Evolutionary conservation across 768 basidiomycete genomes (phyloP).

Genomic region (Podaxis sp.): DNA sequence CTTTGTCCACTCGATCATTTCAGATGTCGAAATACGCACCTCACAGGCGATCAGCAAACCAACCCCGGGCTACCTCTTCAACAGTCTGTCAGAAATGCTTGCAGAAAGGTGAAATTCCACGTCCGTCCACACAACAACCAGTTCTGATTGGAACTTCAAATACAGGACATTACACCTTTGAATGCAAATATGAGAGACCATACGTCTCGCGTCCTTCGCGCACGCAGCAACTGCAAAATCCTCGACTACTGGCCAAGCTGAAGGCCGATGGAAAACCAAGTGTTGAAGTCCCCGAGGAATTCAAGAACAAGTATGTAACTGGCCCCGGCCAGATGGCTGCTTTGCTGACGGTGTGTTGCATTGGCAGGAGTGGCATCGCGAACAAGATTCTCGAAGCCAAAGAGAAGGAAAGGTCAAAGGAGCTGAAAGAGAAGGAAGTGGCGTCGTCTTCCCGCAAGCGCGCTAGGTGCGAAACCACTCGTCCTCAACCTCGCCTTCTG

Average conservation of each 20-base stretch:
- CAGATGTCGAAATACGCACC: slow-evolving; percentile 82
- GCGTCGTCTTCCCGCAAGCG: slow-evolving; percentile 10
- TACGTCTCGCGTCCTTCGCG: slow-evolving; percentile 90
- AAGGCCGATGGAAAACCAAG: slow-evolving; percentile 72
- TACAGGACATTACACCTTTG: slow-evolving; percentile 85
- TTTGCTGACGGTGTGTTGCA: neutral
- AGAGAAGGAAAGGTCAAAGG: slow-evolving; percentile 69
- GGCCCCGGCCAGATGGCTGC: neutral
- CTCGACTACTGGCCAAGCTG: slow-evolving; percentile 62
- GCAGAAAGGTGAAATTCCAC: slow-evolving; percentile 45
- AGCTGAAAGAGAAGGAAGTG: slow-evolving; percentile 32
- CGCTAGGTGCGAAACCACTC: neutral
- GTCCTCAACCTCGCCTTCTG: neutral
- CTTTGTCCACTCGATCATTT: neutral
- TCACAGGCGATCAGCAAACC: slow-evolving; percentile 60
- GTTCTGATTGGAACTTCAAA: neutral
- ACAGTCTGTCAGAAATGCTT: slow-evolving; percentile 88
- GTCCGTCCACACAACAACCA: slow-evolving; percentile 15
- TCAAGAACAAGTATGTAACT: slow-evolving; percentile 73
- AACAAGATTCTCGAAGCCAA: slow-evolving; percentile 82
- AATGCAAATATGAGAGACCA: slow-evolving; percentile 81
- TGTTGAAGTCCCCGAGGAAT: slow-evolving; percentile 89
- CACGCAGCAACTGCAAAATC: slow-evolving; percentile 83
- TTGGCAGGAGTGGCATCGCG: slow-evolving; percentile 69
- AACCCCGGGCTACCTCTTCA: slow-evolving; percentile 59